Evolutionary conservation across 2,329 filamentous ascomycete species (phyloP).

Genomic region (Emericellopsis cladophorae): DNA sequence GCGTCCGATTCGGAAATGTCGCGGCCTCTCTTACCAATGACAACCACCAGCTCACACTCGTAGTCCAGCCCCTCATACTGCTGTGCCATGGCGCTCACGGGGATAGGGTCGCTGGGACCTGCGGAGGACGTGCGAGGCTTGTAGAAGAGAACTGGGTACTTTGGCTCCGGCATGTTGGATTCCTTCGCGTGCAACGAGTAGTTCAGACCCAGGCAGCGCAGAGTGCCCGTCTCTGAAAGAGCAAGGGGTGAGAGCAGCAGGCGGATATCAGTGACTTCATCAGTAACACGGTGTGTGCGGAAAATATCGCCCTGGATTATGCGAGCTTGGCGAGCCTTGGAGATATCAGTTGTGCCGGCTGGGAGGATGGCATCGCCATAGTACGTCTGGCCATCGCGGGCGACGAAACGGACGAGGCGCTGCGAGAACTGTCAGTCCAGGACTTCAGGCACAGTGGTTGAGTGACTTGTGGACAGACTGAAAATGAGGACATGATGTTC

Average conservation of each 20-base stretch:
- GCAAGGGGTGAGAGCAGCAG: conserved; percentile 52
- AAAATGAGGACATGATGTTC: no score
- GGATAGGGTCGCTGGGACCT: conserved; percentile 53
- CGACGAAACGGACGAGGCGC: conserved; percentile 63
- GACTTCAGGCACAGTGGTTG: background rate
- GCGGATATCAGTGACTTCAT: conserved; percentile 42
- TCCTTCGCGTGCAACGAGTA: conserved; percentile 62
- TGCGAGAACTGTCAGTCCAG: conserved; percentile 15
- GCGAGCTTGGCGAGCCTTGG: conserved; percentile 45
- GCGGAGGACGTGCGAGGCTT: conserved; percentile 49
- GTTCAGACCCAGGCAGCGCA: conserved; percentile 59
- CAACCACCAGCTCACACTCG: conserved; percentile 64
- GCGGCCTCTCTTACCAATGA: conserved; percentile 55
- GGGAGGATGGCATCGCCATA: conserved; percentile 66
- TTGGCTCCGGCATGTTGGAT: conserved; percentile 54
- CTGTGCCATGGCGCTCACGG: conserved; percentile 53
- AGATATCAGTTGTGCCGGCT: conserved; percentile 43
- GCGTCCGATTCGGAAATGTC: conserved; percentile 54
- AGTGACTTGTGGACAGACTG: no score
- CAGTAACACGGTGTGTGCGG: conserved; percentile 49
- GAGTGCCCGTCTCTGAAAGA: conserved; percentile 48
- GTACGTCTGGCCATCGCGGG: conserved; percentile 55
- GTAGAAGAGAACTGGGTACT: conserved; percentile 60
- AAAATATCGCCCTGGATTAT: conserved; percentile 57
- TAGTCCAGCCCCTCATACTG: conserved; percentile 58